Conservation (phyloP, 2,329 filamentous ascomycete genomes). For the Talaromyces albobiverticillius region DNA sequence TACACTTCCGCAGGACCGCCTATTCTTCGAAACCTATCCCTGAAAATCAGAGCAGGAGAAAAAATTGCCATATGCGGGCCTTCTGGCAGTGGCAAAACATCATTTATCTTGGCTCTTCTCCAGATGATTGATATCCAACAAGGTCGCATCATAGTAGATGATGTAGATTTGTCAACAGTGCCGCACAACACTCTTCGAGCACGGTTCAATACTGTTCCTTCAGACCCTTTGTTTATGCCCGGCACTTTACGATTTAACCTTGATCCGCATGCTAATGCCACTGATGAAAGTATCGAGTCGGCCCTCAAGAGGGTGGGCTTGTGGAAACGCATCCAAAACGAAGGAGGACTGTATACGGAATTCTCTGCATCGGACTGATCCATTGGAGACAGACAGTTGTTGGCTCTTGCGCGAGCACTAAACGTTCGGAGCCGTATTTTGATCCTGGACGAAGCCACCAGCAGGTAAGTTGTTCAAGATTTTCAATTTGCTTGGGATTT, state of each 20-base stretch:
- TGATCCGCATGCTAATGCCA: conserved; percentile 31
- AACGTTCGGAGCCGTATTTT: conserved; percentile 45
- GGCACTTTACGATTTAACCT: conserved; percentile 38
- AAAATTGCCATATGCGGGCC: conserved; percentile 43
- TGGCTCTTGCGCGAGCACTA: conserved; percentile 60
- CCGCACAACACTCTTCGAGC: conserved; percentile 37
- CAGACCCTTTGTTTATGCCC: conserved; percentile 42
- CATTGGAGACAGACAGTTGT: conserved; percentile 62
- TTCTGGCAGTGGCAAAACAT: conserved; percentile 37
- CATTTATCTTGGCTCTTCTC: conserved; percentile 40
- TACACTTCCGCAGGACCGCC: conserved; percentile 23
- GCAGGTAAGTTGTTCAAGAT: conserved; percentile 22
- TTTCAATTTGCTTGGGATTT: background rate
- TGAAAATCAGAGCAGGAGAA: conserved; percentile 43
- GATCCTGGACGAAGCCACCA: conserved; percentile 43
- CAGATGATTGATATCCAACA: conserved; percentile 38
- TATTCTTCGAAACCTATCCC: conserved; percentile 46
- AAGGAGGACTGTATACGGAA: conserved; percentile 30
- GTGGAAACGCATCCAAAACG: conserved; percentile 31
- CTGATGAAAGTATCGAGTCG: conserved; percentile 32
- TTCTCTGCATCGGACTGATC: conserved; percentile 51
- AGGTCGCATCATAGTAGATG: conserved; percentile 43
- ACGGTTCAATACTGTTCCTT: conserved; percentile 40
- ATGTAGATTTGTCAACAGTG: conserved; percentile 37
- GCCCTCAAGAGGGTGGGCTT: conserved; percentile 37